Evolutionary conservation across 176 grass and related monocot species (phyloP), one percentile per base, ranked within the genome.

Genomic region (Oryza rufipogon): DNA sequence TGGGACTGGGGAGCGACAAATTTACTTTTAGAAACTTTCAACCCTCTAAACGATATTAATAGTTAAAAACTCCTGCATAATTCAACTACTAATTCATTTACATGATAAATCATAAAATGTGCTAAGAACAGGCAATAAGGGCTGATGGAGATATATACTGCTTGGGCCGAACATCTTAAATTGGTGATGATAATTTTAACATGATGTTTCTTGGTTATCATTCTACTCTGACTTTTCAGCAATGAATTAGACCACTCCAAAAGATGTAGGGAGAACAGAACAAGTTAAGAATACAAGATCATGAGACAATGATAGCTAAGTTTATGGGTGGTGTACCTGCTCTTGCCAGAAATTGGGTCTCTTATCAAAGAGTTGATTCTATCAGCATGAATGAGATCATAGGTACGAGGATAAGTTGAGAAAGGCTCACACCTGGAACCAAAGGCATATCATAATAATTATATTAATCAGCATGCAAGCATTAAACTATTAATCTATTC

Each of bases 401-500:
- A 98, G 25, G 96, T 98, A 74, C 96, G 87, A 68, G 93, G 93
- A 82, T 98, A 98, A 16, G 96, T 95, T 64, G 96, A 98, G 78
- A 98, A 98, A 81, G 93, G 82, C 68, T 96, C 93, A 88, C 93
- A 96, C 93, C 96, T 98, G 79, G 73, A 71, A 89, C 28, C 41
- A 94, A 72, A 86, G 2, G 20, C 23, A 73, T 22, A 81, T 0
- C 61, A 81, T 65, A 47, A 47, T 41, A 41, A 41, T 76, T 12
- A 41, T 88, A 67, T 39, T 16, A 5, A 67, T 46, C 17, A 80
- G 28, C 6, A 61, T 20, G 51, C 19, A 45, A 67, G 47, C 17
- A 44, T 58, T 6, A 0, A 22, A 49, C 32, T n/a, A 52, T 41
- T 67, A 51, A 25, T 70, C 6, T 13, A 89, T 64, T 16, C 66